A percentile compares a stretch with the other conserved stretches of the same genome.
Evolutionary conservation across 1,139 yeast species (phyloP).

Genomic region (Nakaseomyces delphensis): DNA sequence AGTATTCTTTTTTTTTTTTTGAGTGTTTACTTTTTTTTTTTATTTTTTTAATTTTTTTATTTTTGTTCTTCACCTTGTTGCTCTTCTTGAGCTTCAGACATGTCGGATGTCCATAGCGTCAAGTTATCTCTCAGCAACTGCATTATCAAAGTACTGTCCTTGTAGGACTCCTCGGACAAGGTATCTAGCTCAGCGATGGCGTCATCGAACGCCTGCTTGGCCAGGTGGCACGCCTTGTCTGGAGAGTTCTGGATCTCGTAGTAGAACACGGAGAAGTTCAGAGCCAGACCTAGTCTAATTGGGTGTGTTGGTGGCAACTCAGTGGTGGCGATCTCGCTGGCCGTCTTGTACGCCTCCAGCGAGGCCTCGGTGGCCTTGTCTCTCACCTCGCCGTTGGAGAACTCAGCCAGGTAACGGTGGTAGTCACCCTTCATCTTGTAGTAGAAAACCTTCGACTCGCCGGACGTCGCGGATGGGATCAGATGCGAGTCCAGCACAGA

Average conservation of each 20-base stretch:
- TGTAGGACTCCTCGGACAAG: slow-evolving; percentile 92
- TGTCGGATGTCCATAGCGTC: slow-evolving; percentile 95
- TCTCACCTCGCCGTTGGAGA: slow-evolving; percentile 84
- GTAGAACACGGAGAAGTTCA: slow-evolving; percentile 95
- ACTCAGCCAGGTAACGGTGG: slow-evolving; percentile 97
- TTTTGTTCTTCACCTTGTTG: slow-evolving; percentile 14
- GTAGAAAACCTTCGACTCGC: slow-evolving; percentile 96
- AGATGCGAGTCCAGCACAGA: slow-evolving; percentile 79
- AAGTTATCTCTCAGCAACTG: slow-evolving; percentile 96
- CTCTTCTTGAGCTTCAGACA: slow-evolving; percentile 75
- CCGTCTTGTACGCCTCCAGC: slow-evolving; percentile 88
- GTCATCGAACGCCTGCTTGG: slow-evolving; percentile 97
- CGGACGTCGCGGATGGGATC: slow-evolving; percentile 89
- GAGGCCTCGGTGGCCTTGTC: slow-evolving; percentile 90
- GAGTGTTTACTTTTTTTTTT: background rate
- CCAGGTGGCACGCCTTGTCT: slow-evolving; percentile 95
- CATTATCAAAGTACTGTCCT: slow-evolving; percentile 96
- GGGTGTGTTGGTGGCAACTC: slow-evolving; percentile 98
- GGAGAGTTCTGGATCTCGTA: slow-evolving; percentile 97
- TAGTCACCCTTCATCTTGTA: slow-evolving; percentile 99
- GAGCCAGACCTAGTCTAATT: slow-evolving; percentile 93
- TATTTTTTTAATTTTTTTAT: slow-evolving; percentile 4
- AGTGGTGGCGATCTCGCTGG: slow-evolving; percentile 92
- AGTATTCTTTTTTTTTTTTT: background rate
- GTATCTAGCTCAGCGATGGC: slow-evolving; percentile 98